Evolutionary conservation across 305 asterid species (phyloP), one percentile per base, ranked within the genome.

Genomic region (Solanum chacoense): DNA sequence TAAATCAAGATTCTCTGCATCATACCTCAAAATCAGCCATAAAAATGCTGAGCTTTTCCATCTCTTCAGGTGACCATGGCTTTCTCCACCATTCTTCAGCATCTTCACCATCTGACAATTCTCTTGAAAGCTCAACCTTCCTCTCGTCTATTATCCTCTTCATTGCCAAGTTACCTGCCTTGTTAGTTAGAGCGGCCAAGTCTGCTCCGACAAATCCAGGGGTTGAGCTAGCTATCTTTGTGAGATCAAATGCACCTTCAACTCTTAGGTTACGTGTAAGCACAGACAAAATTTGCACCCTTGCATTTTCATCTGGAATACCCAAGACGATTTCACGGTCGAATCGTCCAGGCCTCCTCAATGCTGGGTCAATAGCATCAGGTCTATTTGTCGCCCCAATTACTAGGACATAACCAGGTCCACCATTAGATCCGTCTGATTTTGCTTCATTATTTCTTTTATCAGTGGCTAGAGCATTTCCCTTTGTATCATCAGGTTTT

Each of bases 321-420:
- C 96, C 96, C 88, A 97, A 90, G 50, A 63, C 90, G 89, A 96
- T 92, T 91, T 97, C 98, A 78, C 94, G 98, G 73, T 97, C 99
- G 91, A 97, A 97, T 86, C 99, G 93, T 67, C 99, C 98, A 84
- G 98, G 94, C 93, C 98, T 93, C 92, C 99, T 96, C 92, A 96
- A 92, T 28, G 96, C 98, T 87, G 97, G 92, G 88, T 97, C 99
- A 89, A 97, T 87, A 74, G 97, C 93, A 87, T 97, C 98, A 86
- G 98, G 98, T 91, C 98, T 93, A 88, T 97, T 97, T 38, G 99
- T 97, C 69, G 98, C 98, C 89, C 95, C 99, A 92, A 97, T 95
- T 45, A 97, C 99, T 69, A 97, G 93, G 40, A 97, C 96, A 93
- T 94, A 90, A 40, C 98, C 96, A 42, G 95, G 91, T 79, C 59